Percentiles rank a stretch among this genome's conserved stretches.
These are phyloP conservation scores for Myriosclerotinia scirpicola DNA, from an alignment of 2,329 filamentous ascomycete genomes.

Conservation along the genomic window DNA sequence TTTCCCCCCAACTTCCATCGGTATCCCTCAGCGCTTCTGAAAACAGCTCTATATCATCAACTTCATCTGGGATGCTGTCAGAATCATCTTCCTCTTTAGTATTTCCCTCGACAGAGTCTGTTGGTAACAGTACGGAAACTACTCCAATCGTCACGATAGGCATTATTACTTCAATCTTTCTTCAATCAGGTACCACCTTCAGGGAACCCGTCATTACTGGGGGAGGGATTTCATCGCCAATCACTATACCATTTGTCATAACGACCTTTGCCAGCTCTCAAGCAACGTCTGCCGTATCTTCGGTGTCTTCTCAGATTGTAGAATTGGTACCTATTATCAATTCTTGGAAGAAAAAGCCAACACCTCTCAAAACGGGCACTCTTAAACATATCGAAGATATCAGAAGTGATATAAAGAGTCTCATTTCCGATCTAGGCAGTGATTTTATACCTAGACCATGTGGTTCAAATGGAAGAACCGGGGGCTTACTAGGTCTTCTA, in stretches of 20 bases:
- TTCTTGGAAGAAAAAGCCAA: not conserved
- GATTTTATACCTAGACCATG: not conserved
- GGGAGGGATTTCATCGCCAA: not conserved
- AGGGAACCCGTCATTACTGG: not conserved
- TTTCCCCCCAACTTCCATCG: not conserved
- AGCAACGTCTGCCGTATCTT: not conserved
- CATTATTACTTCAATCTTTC: not conserved
- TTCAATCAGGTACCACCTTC: not conserved
- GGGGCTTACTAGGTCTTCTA: not conserved
- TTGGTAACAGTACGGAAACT: not conserved
- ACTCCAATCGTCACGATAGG: not conserved
- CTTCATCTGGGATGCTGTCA: not conserved
- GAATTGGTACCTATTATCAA: not conserved
- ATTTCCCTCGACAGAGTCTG: not conserved
- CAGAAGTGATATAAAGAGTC: not conserved
- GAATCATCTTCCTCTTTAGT: not conserved
- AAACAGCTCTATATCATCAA: not conserved
- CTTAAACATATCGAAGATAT: not conserved
- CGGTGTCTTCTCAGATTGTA: not conserved
- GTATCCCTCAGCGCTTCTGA: not conserved
- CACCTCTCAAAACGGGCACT: not conserved
- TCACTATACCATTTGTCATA: not conserved
- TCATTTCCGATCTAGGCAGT: not conserved
- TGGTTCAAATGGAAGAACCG: not conserved
- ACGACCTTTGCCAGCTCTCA: not conserved